Conservation (phyloP, 139 green algal species). For the Edaphochlamys debaryana region DNA sequence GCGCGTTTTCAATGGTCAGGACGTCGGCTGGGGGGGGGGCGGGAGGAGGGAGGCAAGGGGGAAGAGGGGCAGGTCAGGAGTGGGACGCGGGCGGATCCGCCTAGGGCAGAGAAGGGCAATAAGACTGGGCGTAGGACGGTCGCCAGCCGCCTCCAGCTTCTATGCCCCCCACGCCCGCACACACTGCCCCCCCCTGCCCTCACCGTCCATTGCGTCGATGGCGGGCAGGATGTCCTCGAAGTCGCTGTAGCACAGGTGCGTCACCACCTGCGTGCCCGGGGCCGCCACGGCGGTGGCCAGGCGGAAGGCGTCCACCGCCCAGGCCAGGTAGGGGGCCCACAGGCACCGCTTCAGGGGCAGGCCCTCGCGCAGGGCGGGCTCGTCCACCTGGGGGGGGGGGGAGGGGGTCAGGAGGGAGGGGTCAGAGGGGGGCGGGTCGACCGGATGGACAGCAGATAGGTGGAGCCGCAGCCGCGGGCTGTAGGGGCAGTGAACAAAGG, state of each 20-base stretch:
- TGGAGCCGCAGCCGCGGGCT: too few relatives aligned
- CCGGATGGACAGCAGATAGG: too few relatives aligned
- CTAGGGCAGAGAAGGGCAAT: too few relatives aligned
- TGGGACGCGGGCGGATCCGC: too few relatives aligned
- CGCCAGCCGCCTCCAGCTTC: too few relatives aligned
- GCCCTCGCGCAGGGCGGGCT: slow-evolving; percentile 92
- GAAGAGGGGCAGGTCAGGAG: neutral
- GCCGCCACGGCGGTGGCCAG: slow-evolving; percentile 38
- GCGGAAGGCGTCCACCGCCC: slow-evolving; percentile 89
- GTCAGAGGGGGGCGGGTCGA: too few relatives aligned
- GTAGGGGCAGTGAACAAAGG: too few relatives aligned
- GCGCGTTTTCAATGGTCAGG: slow-evolving; percentile 95
- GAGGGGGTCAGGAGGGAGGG: too few relatives aligned
- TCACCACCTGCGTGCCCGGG: slow-evolving; percentile 69
- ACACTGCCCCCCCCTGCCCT: neutral
- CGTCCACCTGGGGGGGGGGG: slow-evolving; percentile 81
- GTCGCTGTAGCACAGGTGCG: slow-evolving; percentile 93
- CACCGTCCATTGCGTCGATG: slow-evolving; percentile 82
- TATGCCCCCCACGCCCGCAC: neutral
- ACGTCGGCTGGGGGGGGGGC: slow-evolving; percentile 81
- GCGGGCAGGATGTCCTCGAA: slow-evolving; percentile 91
- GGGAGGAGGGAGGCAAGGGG: neutral
- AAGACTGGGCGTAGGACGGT: too few relatives aligned
- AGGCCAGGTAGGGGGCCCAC: slow-evolving; percentile 83
- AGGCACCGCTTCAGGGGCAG: slow-evolving; percentile 84